Evolutionary conservation across 2,329 filamentous ascomycete species (phyloP).

Genomic region (Claviceps sorghi): DNA sequence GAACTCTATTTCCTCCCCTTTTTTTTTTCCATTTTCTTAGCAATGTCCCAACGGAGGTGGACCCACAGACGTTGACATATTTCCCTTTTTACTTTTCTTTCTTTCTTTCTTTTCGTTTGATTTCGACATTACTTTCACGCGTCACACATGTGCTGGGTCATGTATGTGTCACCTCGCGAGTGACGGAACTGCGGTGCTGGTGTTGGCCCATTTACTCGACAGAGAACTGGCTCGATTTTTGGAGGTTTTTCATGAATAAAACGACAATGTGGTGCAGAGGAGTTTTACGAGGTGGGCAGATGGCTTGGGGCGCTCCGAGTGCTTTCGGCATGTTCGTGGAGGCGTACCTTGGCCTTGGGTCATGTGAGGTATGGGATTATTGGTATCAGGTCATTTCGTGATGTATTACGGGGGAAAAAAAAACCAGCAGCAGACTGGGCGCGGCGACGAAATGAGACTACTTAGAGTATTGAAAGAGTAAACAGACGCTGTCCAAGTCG

Average conservation of each 20-base stretch:
- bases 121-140: conserved; percentile 1
- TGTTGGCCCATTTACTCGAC: background rate
- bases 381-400: background rate
- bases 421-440: too few species aligned
- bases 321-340: background rate
- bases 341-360: background rate
- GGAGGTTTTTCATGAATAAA: background rate
- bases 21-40: background rate
- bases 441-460: background rate
- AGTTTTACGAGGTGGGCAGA: background rate
- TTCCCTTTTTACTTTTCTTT: conserved; percentile 11
- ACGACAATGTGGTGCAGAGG: background rate
- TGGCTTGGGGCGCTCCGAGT: background rate
- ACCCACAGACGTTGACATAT: conserved; percentile 12
- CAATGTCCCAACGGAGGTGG: background rate
- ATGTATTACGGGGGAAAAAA: background rate
- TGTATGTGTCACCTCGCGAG: background rate
- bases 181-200: background rate
- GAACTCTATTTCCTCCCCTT: conserved; percentile 9
- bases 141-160: conserved; percentile 1
- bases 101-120: conserved; percentile 4
- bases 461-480: background rate
- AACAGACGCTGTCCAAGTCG: too few species aligned
- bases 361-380: background rate
- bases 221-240: background rate